Evolutionary conservation across 345 rosid species (phyloP), one percentile per base, ranked within the genome.

Genomic region (Gossypium ekmanianum): DNA sequence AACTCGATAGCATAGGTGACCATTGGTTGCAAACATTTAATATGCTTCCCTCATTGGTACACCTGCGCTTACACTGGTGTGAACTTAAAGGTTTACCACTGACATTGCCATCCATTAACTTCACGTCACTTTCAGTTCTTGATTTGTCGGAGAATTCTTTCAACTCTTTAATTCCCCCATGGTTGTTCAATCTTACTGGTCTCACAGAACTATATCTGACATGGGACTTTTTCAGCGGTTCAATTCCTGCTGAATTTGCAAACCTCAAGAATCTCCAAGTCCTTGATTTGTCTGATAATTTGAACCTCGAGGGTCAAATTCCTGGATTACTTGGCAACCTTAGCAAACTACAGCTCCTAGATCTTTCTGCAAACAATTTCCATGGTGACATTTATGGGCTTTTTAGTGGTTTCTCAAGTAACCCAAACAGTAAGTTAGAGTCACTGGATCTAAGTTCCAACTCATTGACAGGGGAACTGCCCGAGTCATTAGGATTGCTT

Each of bases 161-260:
- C 61, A 87, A 57, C 74, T 75, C 89, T 17, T 48, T 68, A 0
- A 63, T 88, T 8, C 89, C 91, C 44, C 64, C 17, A 3, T 88
- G 89, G 90, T 61, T 87, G 26, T 90, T 82, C 78, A 83, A 82
- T 73, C 87, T 87, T 76, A 86, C 89, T 65, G 72, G 73, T 76
- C 88, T 90, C 17, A 75, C 76, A 72, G 65, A 80, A 58, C 83
- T 86, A 3, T 77, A 78, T 76, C 83, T 85, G 7, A 69, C 79
- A 50, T 80, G 86, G 83, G 72, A 77, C 22, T 82, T 82, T 59
- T 82, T 83, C 22, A 70, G 57, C 20, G 88, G 87, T 39, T 75
- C 82, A 1, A 80, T 84, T 75, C 85, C 86, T 70, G 48, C 63
- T 11, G 86, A 77, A 3, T 87, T 85, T 68, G 76, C 80, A 69